Evolutionary conservation across 345 rosid species (phyloP).

Genomic region (Cardamine occulta): DNA sequence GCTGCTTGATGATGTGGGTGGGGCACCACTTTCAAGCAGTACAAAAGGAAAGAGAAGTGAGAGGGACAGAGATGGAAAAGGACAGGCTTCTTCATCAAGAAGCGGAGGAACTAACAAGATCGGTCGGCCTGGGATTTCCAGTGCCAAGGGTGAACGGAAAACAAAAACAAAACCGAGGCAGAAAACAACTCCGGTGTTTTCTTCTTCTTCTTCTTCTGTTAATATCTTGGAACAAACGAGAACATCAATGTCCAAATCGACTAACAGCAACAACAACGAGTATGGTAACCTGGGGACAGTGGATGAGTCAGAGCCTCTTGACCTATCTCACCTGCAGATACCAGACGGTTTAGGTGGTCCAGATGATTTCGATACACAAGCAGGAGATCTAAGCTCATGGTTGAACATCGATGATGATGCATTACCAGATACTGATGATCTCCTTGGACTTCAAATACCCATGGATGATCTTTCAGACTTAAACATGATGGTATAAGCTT

Average conservation of each 20-base stretch:
- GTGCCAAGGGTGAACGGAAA: constrained; percentile 85
- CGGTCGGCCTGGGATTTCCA: constrained; percentile 74
- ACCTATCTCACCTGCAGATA: constrained; percentile 69
- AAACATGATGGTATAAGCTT: constrained; percentile 87
- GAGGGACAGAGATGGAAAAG: constrained; percentile 96
- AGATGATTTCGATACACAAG: constrained; percentile 60
- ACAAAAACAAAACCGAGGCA: constrained; percentile 90
- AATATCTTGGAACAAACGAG: constrained; percentile 69
- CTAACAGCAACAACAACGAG: constrained; percentile 57
- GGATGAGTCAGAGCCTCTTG: constrained; percentile 74
- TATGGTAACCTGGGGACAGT: constrained; percentile 59
- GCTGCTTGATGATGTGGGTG: constrained; percentile 87
- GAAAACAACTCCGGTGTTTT: constrained; percentile 69
- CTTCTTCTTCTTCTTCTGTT: constrained; percentile 55
- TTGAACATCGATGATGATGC: constrained; percentile 92
- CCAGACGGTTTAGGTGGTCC: constrained; percentile 65
- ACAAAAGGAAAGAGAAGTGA: constrained; percentile 96
- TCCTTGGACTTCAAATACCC: constrained; percentile 96
- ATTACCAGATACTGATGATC: constrained; percentile 74
- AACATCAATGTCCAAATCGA: constrained; percentile 54
- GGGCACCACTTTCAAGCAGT: constrained; percentile 70
- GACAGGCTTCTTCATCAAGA: constrained; percentile 74
- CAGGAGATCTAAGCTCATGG: constrained; percentile 91
- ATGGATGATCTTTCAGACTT: constrained; percentile 98
- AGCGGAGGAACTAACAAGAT: constrained; percentile 69